Evolutionary conservation across 371 early-diverging fungal genomes (phyloP).

Genomic region (Rhizopus sp.): DNA sequence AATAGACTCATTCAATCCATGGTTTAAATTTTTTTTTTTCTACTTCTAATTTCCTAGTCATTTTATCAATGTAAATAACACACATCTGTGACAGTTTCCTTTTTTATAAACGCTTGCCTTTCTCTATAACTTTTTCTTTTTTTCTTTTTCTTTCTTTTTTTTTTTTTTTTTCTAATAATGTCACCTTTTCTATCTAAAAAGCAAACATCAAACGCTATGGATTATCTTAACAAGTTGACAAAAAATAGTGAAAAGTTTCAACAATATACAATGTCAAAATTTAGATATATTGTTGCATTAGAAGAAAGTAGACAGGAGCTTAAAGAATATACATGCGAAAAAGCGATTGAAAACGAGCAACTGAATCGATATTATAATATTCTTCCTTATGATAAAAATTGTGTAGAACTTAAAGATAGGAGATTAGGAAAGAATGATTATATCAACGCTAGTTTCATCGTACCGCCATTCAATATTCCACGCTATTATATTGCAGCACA

Average conservation of each 20-base stretch:
- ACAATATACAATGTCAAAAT: constrained; percentile 12
- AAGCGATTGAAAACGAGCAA: constrained; percentile 10
- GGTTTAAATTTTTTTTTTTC: constrained; percentile 65
- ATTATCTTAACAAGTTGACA: neutral
- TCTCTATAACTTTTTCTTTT: neutral
- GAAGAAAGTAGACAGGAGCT: neutral
- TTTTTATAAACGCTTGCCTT: neutral
- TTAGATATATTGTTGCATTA: constrained; percentile 6
- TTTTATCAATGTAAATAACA: neutral
- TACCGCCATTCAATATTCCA: constrained; percentile 38
- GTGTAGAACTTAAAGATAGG: constrained; percentile 39
- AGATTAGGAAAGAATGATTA: constrained; percentile 56
- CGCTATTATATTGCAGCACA: constrained; percentile 86
- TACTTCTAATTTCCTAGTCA: neutral
- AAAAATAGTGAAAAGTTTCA: neutral
- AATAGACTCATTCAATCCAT: constrained; percentile 95
- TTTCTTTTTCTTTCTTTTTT: neutral
- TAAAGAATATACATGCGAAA: constrained; percentile 3
- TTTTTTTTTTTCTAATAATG: neutral
- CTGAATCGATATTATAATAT: constrained; percentile 56
- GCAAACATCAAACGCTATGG: neutral
- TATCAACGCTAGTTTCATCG: constrained; percentile 79
- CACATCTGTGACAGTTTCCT: neutral
- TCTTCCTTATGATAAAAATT: constrained; percentile 59
- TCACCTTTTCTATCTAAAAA: neutral